phyloP scores from a whole-genome alignment of 495 filamentous ascomycete species.

The Bacidia rubella region DNA sequence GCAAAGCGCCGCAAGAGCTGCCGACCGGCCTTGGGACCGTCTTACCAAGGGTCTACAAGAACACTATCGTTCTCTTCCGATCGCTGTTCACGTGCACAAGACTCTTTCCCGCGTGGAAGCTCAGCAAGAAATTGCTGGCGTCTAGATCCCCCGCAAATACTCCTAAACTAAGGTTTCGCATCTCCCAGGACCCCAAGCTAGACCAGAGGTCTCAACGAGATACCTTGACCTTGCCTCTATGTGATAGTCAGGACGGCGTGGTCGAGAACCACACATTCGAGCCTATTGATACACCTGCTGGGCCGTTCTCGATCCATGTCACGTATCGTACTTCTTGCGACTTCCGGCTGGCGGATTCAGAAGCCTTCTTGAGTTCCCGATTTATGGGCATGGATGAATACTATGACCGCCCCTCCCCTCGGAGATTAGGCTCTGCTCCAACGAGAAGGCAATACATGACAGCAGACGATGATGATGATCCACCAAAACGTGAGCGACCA shows the following conservation, averaged over 20 bases:
- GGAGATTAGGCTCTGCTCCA: constrained; percentile 18
- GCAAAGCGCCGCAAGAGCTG: constrained; percentile 33
- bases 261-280: constrained; percentile 68
- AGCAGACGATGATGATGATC: constrained; percentile 45
- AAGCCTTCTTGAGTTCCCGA: constrained; percentile 85
- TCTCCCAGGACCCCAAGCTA: constrained; percentile 45
- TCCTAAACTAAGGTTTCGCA: constrained; percentile 66
- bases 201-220: constrained; percentile 35
- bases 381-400: constrained; percentile 86
- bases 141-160: constrained; percentile 42
- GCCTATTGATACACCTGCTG: constrained; percentile 71
- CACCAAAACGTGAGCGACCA: constrained; percentile 11
- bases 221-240: constrained; percentile 57
- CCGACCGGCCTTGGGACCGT: constrained; percentile 52
- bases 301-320: constrained; percentile 66
- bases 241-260: constrained; percentile 48
- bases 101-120: constrained; percentile 79
- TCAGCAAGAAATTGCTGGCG: constrained; percentile 59
- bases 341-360: constrained; percentile 82
- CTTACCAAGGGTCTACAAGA: constrained; percentile 88
- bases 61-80: constrained; percentile 84
- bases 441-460: constrained; percentile 23
- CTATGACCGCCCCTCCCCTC: constrained; percentile 52
- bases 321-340: constrained; percentile 76
- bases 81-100: constrained; percentile 77